A percentile compares a stretch with the other conserved stretches of the same genome.
phyloP scores from a whole-genome alignment of 495 filamentous ascomycete genomes.

The Antarctomyces pellizariae region DNA sequence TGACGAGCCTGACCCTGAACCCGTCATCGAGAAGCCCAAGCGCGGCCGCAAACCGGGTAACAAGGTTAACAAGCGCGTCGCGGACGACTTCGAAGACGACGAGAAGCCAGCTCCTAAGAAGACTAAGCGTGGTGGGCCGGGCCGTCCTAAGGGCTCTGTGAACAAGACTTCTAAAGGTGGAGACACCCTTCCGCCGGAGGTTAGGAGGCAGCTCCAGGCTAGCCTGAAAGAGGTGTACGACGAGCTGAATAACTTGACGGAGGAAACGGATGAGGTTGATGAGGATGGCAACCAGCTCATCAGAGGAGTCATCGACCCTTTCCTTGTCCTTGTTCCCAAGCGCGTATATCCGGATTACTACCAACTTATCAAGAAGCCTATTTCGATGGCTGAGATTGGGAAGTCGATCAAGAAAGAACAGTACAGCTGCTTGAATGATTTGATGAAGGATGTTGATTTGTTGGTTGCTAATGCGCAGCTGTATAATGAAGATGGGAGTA shows the following conservation, averaged over 20 bases:
- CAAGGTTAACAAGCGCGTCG: constrained; percentile 60
- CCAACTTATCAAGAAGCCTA: constrained; percentile 69
- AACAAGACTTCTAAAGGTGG: constrained; percentile 25
- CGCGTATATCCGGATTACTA: constrained; percentile 84
- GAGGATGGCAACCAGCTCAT: constrained; percentile 25
- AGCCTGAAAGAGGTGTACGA: constrained; percentile 56
- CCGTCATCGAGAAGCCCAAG: constrained; percentile 28
- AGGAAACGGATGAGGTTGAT: constrained; percentile 31
- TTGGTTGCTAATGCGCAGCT: constrained; percentile 79
- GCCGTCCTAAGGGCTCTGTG: constrained; percentile 39
- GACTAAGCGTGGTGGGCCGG: constrained; percentile 42
- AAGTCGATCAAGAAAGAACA: constrained; percentile 87
- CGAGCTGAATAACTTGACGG: constrained; percentile 55
- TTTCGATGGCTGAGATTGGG: constrained; percentile 80
- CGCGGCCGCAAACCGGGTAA: constrained; percentile 57
- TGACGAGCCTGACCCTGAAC: constrained; percentile 21
- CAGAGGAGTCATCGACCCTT: constrained; percentile 69
- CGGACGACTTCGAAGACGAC: constrained; percentile 59
- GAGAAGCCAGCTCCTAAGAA: constrained; percentile 59
- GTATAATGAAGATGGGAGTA: constrained; percentile 86
- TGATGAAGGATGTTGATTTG: constrained; percentile 57
- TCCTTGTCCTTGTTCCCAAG: constrained; percentile 76
- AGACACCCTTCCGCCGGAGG: constrained; percentile 20
- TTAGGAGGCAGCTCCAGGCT: constrained; percentile 42
- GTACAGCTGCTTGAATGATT: constrained; percentile 57